Evolutionary conservation across 805 yeast genomes (phyloP).

Genomic region (Kodamaea kakaduensis): DNA sequence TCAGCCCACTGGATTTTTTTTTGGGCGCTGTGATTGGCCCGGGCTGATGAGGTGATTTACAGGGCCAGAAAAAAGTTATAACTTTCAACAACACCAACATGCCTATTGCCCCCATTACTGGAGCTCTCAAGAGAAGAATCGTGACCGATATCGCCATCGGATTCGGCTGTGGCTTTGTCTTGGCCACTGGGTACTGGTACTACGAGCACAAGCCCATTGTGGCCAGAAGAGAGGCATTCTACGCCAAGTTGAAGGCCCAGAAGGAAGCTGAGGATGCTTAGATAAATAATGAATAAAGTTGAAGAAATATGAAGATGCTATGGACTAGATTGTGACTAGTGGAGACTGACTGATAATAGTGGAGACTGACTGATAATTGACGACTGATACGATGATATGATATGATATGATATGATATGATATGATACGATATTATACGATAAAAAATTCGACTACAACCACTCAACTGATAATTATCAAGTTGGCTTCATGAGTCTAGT

Average conservation of each 20-base stretch:
- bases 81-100: conserved; percentile 26
- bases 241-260: conserved; percentile 71
- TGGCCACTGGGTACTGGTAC: conserved; percentile 77
- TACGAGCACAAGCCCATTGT: conserved; percentile 75
- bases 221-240: conserved; percentile 78
- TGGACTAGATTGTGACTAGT: conserved; percentile 1
- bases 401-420: too few species aligned
- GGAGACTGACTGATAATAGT: conserved; percentile 3
- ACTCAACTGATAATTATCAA: too few species aligned
- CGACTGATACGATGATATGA: too few species aligned
- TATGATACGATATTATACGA: too few species aligned
- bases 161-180: conserved; percentile 52
- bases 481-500: too few species aligned
- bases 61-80: conserved; percentile 5
- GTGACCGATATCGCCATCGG: conserved; percentile 75
- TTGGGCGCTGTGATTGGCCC: conserved; percentile 6
- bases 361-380: not conserved
- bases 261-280: conserved; percentile 55
- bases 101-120: conserved; percentile 85
- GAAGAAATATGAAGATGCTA: not conserved
- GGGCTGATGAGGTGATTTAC: conserved; percentile 7
- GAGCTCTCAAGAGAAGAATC: conserved; percentile 76
- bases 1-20: conserved; percentile 4
- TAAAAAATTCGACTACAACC: too few species aligned
- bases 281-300: conserved; percentile 6